Percentiles rank a stretch among this genome's conserved stretches.
Conservation (phyloP, 352 stramenopile genomes). For the Phytophthora meadii region DNA sequence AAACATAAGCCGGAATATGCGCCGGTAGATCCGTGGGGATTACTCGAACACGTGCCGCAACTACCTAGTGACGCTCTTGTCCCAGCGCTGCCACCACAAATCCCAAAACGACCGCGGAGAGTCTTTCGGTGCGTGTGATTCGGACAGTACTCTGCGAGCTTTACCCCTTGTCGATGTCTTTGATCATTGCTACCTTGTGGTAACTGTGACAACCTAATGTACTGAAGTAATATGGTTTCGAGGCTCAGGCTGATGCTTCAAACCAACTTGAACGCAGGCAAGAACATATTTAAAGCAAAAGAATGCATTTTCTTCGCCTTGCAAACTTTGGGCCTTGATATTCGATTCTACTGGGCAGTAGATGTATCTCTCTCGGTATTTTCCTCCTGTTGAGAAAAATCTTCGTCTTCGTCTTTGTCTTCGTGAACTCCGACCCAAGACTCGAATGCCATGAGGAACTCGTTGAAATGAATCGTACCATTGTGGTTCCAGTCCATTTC, state of each 20-base stretch:
- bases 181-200: constrained; percentile 23
- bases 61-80: constrained; percentile 75
- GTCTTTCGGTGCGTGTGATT: constrained; percentile 76
- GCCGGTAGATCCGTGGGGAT: constrained; percentile 76
- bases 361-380: neutral
- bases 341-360: neutral
- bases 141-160: neutral
- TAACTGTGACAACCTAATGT: constrained; percentile 28
- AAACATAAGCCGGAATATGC: constrained; percentile 35
- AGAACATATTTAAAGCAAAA: constrained; percentile 46
- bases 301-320: constrained; percentile 32
- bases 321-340: neutral
- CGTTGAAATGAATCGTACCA: constrained; percentile 88
- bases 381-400: neutral
- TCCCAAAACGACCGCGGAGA: constrained; percentile 62
- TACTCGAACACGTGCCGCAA: constrained; percentile 74
- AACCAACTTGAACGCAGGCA: constrained; percentile 20
- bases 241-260: constrained; percentile 3
- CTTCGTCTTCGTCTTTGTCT: neutral
- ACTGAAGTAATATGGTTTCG: constrained; percentile 30
- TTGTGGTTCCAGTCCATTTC: constrained; percentile 91
- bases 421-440: neutral
- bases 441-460: constrained; percentile 52
- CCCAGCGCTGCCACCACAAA: constrained; percentile 42
- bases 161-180: constrained; percentile 5